A percentile compares a stretch with the other conserved stretches of the same genome.
These are phyloP conservation scores for Diutina mesorugosa DNA, from an alignment of 1,139 yeast genomes.

Conservation along the genomic window DNA sequence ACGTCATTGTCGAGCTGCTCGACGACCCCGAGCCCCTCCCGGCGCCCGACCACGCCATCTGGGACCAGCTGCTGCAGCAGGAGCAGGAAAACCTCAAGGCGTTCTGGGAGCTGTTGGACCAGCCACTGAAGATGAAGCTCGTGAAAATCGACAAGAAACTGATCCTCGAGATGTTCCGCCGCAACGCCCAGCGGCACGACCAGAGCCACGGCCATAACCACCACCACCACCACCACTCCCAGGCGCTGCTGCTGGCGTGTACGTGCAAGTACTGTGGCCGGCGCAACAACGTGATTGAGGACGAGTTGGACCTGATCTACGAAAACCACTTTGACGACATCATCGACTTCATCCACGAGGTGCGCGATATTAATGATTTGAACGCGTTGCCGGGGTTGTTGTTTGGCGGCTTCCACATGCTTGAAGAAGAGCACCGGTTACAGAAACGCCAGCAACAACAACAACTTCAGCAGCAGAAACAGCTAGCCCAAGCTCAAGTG, in stretches of 20 bases:
- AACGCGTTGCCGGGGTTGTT: constrained; percentile 27
- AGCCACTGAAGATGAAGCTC: constrained; percentile 3
- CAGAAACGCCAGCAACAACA: constrained; percentile 7
- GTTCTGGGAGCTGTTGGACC: constrained; percentile 3
- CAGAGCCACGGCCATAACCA: constrained; percentile 4
- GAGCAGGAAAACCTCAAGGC: neutral
- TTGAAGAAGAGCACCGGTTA: constrained; percentile 24
- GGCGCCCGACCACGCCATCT: neutral
- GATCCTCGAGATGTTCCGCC: neutral
- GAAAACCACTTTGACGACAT: constrained; percentile 50
- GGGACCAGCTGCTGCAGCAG: neutral
- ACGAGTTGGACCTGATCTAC: constrained; percentile 47
- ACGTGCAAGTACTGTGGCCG: constrained; percentile 73
- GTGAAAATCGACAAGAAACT: constrained; percentile 1
- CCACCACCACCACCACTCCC: constrained; percentile 3
- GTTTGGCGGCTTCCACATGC: constrained; percentile 28
- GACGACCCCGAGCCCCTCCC: constrained; percentile 11
- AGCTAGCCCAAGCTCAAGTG: neutral
- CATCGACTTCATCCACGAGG: constrained; percentile 19
- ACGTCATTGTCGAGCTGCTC: constrained; percentile 50
- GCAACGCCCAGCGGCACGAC: neutral
- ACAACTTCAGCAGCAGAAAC: neutral
- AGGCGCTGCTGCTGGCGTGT: constrained; percentile 3
- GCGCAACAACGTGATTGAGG: constrained; percentile 59
- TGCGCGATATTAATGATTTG: constrained; percentile 27